phyloP scores from a whole-genome alignment of 768 basidiomycete genomes.

The Boletus vermiculosoides region DNA sequence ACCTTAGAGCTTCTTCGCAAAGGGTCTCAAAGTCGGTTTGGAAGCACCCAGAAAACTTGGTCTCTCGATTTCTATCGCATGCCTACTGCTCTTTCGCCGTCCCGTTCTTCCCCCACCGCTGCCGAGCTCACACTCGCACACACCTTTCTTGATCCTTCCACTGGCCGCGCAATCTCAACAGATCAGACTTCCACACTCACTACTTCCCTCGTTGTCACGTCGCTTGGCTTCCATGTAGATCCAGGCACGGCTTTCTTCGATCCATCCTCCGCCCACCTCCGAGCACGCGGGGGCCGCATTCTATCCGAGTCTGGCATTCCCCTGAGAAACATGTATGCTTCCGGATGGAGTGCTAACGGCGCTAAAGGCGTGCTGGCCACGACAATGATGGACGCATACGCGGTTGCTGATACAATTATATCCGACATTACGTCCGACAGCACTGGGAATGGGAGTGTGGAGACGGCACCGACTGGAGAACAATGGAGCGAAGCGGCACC shows the following conservation, averaged over 20 bases:
- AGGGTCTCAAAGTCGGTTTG: conserved; percentile 53
- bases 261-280: conserved; percentile 51
- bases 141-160: conserved; percentile 52
- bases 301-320: conserved; percentile 37
- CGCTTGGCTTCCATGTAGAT: conserved; percentile 82
- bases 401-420: conserved; percentile 69
- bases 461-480: conserved; percentile 7
- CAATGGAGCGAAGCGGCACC: neutral
- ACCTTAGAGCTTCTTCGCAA: conserved; percentile 63
- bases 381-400: conserved; percentile 92
- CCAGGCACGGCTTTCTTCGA: conserved; percentile 61
- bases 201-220: conserved; percentile 83
- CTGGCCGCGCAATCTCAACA: conserved; percentile 51
- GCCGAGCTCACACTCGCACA: conserved; percentile 57
- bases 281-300: conserved; percentile 52
- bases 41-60: conserved; percentile 65
- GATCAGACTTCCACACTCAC: conserved; percentile 47
- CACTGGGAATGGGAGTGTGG: conserved; percentile 18
- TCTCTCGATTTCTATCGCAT: conserved; percentile 78
- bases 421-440: conserved; percentile 45
- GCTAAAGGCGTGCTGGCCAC: conserved; percentile 89
- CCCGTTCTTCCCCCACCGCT: conserved; percentile 18
- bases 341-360: conserved; percentile 92
- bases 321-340: conserved; percentile 74
- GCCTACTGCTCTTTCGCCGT: conserved; percentile 49